Evolutionary conservation across 2,329 filamentous ascomycete species (phyloP), one percentile per base, ranked within the genome.

Genomic region (Chaetomiaceae sp.): DNA sequence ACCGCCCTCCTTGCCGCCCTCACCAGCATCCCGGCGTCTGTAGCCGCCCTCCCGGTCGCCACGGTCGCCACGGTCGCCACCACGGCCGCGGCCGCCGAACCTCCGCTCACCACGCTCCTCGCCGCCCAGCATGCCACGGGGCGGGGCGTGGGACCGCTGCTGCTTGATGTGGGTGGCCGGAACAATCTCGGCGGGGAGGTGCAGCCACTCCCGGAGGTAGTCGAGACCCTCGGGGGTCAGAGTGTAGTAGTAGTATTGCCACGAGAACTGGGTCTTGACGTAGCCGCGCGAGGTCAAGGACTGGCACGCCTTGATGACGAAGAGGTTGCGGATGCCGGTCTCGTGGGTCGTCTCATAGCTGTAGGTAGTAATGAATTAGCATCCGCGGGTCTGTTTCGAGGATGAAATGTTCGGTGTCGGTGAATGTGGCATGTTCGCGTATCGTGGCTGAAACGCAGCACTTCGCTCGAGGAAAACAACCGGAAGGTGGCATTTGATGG

Each of bases 211-310:
- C 74, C 94, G 92, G 76, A 99, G 91, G 85, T 99, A 99, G 82
- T 97, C 92, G 75, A 99, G 92, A 80, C 94, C 94, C 84, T 97
- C 91, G 72, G 91, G 89, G 75, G 92, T 61, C 49, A 99, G 87
- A 78, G 94, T 96, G 87, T 99, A 99, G 89, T 99, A 99, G 87
- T 97, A 96, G 85, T 91, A 96, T 80, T 96, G 90, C 90, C 90
- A 96, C 66, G 90, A 96, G 88, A 99, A 99, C 79, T 95, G 94
- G 69, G 94, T 99, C 89, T 99, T 99, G 80, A 99, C 85, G 78
- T 89, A 97, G 74, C 92, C 92, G 75, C 94, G 92, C 67, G 91
- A 96, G 81, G 86, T 95, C 73, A 99, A 86, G 63, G 94, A 99
- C 83, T 99, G 94, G 80, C 85, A 87, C 71, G 94, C 94, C 86